Base-by-base conservation (phyloP, 495 filamentous ascomycete genomes). In the Elasticomyces elasticus region DNA sequence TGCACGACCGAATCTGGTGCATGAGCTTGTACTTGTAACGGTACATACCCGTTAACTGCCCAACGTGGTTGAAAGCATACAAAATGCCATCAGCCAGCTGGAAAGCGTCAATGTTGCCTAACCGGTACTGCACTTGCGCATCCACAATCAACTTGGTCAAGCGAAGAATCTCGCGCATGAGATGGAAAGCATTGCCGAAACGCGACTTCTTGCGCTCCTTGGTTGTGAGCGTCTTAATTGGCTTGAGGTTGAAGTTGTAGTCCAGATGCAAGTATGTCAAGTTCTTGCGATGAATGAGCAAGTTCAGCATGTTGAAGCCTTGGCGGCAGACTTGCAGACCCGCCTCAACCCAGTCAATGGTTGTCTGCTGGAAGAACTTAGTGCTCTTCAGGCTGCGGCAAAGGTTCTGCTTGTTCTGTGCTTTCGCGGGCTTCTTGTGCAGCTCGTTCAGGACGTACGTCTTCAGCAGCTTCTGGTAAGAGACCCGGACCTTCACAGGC, bases 1-100 rank as follows among this genome's bases (percentile, higher is more conserved):
- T 99, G 74, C 94, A 99, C 1, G 94, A 92, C 44, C 94, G 89
- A 63, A 99, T 97, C 71, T 99, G 94, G 68, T 99, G 94, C 94
- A 99, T 99, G 31, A 99, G 78, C 75, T 99, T 99, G 74, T 99
- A 99, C 77, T 99, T 99, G 80, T 99, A 99, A 25, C 94, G 87
- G 72, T 99, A 99, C 94, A 99, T 99, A 63, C 94, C 94, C 24
- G 94, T 99, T 49, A 99, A 74, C 71, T 99, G 94, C 47, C 94
- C 94, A 52, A 99, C 94, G 62, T 99, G 94, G 72, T 99, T 99
- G 76, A 99, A 97, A 26, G 94, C 94, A 65, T 97, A 99, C 10
- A 96, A 76, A 52, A 99, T 99, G 68, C 94, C 94, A 68, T 99
- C 94, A 3, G 94, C 94, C 51, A 99, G 82, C 66, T 99, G 94